phyloP scores from a whole-genome alignment of 352 stramenopile genomes.

The Phytophthora melonis region DNA sequence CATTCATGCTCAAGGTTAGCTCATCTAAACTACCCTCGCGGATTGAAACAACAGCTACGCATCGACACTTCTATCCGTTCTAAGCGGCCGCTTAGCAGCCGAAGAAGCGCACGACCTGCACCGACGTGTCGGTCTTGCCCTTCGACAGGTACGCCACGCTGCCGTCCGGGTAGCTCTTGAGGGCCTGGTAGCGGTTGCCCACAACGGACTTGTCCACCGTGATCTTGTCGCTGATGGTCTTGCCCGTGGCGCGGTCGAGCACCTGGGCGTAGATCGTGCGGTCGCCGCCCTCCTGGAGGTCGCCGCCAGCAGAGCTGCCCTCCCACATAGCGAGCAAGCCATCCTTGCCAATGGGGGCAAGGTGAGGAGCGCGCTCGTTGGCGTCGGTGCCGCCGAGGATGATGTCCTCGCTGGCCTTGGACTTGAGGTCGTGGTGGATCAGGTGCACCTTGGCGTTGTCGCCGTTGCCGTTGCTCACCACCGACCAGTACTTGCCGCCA shows the following conservation, averaged over 20 bases:
- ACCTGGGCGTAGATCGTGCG: constrained; percentile 59
- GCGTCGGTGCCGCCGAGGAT: constrained; percentile 46
- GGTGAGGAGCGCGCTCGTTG: constrained; percentile 60
- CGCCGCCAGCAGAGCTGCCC: constrained; percentile 39
- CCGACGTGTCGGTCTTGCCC: constrained; percentile 41
- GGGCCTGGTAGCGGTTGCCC: constrained; percentile 64
- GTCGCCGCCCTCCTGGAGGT: constrained; percentile 28
- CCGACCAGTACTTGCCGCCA: constrained; percentile 57
- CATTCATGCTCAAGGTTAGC: not conserved
- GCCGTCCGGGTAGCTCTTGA: constrained; percentile 55
- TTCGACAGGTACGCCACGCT: constrained; percentile 57
- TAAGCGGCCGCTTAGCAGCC: constrained; percentile 35
- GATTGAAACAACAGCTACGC: not conserved
- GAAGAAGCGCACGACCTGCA: constrained; percentile 56
- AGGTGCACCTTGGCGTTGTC: constrained; percentile 55
- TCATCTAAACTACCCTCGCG: not conserved
- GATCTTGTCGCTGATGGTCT: constrained; percentile 46
- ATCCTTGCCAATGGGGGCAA: constrained; percentile 44
- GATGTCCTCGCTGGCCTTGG: constrained; percentile 51
- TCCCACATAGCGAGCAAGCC: constrained; percentile 56
- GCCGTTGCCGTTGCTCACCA: constrained; percentile 49
- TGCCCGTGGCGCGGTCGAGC: constrained; percentile 37
- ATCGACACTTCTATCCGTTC: not conserved
- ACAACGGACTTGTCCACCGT: constrained; percentile 42
- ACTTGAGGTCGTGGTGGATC: constrained; percentile 44